Percentiles rank a stretch among this genome's conserved stretches.
phyloP scores from a whole-genome alignment of 192 early-diverging fungal genomes.

The Backusella mclennaniae region DNA sequence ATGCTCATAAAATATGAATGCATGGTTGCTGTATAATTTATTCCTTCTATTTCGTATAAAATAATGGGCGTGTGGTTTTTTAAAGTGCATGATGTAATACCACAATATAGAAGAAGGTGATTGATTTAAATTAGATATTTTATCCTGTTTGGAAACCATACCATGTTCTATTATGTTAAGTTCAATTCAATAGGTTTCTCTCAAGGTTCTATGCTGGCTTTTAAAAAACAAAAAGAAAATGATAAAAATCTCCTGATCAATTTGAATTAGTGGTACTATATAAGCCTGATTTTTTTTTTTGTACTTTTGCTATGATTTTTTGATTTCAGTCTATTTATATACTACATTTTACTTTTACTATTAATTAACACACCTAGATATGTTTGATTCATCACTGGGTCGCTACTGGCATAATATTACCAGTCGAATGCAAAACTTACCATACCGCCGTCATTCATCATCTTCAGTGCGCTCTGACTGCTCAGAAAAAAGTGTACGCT shows the following conservation, averaged over 20 bases:
- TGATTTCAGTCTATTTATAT: background rate
- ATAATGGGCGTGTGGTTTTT: background rate
- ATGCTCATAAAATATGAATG: background rate
- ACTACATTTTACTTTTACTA: background rate
- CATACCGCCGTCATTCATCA: background rate
- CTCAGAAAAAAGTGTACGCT: slow-evolving; percentile 10
- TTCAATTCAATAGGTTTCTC: slow-evolving; percentile 1
- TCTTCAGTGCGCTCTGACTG: background rate
- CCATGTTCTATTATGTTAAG: background rate
- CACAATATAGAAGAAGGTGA: background rate
- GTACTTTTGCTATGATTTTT: background rate
- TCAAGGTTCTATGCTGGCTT: background rate
- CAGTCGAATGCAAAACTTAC: background rate
- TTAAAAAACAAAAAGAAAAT: background rate
- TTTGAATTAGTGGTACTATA: background rate
- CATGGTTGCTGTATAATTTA: too few relatives aligned
- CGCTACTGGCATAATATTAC: background rate
- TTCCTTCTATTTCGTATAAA: too few relatives aligned
- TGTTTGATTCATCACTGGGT: slow-evolving; percentile 1
- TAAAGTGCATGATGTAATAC: background rate
- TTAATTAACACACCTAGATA: background rate
- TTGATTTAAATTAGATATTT: background rate
- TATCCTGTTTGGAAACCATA: background rate
- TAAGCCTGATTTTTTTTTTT: background rate
- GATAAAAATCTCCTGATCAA: background rate